Conservation (phyloP, 1,284 basidiomycete genomes). For the Irpex rosettiformis region DNA sequence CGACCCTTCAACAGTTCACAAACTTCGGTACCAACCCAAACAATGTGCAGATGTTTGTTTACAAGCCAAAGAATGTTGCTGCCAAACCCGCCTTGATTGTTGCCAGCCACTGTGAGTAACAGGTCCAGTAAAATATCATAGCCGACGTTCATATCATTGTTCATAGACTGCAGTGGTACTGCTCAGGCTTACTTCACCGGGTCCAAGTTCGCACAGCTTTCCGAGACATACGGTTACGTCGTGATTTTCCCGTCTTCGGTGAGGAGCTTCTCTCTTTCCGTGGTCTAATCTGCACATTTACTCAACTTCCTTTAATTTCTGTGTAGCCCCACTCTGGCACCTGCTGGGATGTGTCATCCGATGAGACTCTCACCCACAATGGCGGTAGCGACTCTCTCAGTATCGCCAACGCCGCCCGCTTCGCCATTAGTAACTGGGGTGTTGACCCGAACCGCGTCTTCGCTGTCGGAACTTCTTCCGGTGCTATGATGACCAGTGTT, state of each 20-base stretch:
- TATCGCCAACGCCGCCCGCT: constrained; percentile 46
- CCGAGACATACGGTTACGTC: constrained; percentile 44
- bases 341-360: constrained; percentile 55
- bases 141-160: not conserved
- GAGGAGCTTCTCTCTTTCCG: not conserved
- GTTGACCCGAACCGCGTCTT: constrained; percentile 45
- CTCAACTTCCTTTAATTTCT: not conserved
- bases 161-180: constrained; percentile 39
- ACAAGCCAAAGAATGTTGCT: constrained; percentile 41
- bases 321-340: constrained; percentile 26
- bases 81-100: constrained; percentile 44
- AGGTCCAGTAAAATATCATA: not conserved
- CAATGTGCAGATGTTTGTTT: constrained; percentile 45
- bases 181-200: constrained; percentile 49
- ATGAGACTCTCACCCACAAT: constrained; percentile 49
- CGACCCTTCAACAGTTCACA: constrained; percentile 20
- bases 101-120: constrained; percentile 39
- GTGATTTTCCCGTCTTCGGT: constrained; percentile 39
- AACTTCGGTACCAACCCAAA: constrained; percentile 49
- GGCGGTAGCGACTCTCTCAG: constrained; percentile 50
- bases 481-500: constrained; percentile 63
- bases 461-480: constrained; percentile 49
- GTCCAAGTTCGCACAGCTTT: constrained; percentile 43
- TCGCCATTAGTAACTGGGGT: constrained; percentile 45
- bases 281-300: not conserved